These are phyloP conservation scores for Fimicolochytrium jonesii DNA, from an alignment of 192 early-diverging fungal genomes.

Conservation along the genomic window DNA sequence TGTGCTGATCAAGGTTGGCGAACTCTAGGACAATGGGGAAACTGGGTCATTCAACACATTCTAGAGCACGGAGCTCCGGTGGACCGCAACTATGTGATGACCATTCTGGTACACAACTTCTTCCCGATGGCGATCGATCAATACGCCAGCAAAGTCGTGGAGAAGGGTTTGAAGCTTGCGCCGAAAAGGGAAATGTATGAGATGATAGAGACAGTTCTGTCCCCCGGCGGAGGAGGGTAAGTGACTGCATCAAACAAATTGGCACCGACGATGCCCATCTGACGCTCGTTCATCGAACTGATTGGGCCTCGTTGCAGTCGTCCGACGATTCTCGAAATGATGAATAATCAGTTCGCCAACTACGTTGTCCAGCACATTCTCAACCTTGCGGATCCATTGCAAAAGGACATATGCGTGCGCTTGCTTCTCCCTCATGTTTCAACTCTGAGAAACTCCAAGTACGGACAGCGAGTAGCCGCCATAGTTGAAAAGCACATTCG, in stretches of 20 bases:
- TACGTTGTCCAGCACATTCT: constrained; percentile 75
- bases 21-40: constrained; percentile 66
- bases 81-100: constrained; percentile 54
- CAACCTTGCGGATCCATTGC: constrained; percentile 50
- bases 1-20: neutral
- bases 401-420: constrained; percentile 52
- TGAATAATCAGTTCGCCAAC: constrained; percentile 75
- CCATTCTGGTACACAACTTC: constrained; percentile 38
- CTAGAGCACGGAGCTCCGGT: constrained; percentile 55
- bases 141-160: constrained; percentile 73
- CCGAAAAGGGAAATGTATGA: constrained; percentile 41
- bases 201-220: constrained; percentile 41
- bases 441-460: constrained; percentile 63
- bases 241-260: too few relatives aligned
- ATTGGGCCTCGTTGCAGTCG: constrained; percentile 14
- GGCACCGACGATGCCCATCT: too few relatives aligned
- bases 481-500: constrained; percentile 44
- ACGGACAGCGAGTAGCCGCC: constrained; percentile 63
- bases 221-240: constrained; percentile 27
- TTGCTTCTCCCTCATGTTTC: constrained; percentile 66
- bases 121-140: constrained; percentile 63
- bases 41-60: constrained; percentile 79
- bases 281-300: neutral
- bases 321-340: constrained; percentile 63
- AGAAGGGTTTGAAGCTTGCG: constrained; percentile 57